Conservation (phyloP, 192 early-diverging fungal species). For the Chytriomyces sp. region DNA sequence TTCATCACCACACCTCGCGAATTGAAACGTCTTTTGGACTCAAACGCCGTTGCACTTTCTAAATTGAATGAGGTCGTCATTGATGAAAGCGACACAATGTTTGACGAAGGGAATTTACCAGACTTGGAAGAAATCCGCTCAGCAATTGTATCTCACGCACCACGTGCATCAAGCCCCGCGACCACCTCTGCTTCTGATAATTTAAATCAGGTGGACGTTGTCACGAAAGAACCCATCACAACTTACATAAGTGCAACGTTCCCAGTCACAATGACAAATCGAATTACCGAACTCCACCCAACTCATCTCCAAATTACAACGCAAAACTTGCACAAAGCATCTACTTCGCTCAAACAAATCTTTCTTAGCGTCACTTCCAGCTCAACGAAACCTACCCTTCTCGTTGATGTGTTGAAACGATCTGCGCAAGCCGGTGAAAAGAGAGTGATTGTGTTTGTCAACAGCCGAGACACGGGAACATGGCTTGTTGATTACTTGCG, state of each 20-base stretch:
- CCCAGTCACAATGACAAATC: conserved; percentile 64
- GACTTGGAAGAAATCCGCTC: conserved; percentile 62
- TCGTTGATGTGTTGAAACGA: conserved; percentile 74
- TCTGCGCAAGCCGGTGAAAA: conserved; percentile 55
- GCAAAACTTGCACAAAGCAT: conserved; percentile 76
- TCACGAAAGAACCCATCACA: conserved; percentile 36
- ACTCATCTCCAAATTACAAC: conserved; percentile 70
- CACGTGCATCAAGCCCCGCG: neutral
- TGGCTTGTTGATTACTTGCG: conserved; percentile 34
- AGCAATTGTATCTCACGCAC: neutral
- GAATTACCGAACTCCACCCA: conserved; percentile 61
- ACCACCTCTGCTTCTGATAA: neutral
- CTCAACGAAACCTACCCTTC: conserved; percentile 68
- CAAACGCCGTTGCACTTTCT: conserved; percentile 63
- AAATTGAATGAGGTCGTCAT: conserved; percentile 75
- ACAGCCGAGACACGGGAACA: conserved; percentile 56
- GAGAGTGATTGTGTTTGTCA: conserved; percentile 87
- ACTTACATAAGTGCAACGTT: conserved; percentile 55
- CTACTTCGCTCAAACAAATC: conserved; percentile 75
- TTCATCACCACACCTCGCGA: conserved; percentile 80
- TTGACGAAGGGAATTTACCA: conserved; percentile 78
- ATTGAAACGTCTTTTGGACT: conserved; percentile 60
- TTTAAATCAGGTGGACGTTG: conserved; percentile 49
- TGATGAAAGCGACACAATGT: conserved; percentile 94
- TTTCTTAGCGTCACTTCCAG: conserved; percentile 78